These are phyloP conservation scores for Candida palmyrensis DNA, from an alignment of 805 yeast genomes.

Conservation along the genomic window DNA sequence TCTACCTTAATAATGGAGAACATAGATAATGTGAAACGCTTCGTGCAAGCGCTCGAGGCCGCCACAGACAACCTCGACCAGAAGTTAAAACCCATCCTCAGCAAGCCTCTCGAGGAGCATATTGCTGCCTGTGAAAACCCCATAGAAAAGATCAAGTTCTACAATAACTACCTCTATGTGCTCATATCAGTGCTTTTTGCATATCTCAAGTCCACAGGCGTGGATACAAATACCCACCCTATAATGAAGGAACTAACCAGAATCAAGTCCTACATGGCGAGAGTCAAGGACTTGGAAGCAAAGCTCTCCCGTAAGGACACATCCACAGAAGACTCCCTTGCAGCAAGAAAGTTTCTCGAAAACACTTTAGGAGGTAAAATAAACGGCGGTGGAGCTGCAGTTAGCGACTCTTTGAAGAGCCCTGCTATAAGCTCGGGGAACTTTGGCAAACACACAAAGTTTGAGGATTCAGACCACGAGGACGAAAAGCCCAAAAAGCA, in stretches of 20 bases:
- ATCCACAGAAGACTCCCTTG: slow-evolving; percentile 26
- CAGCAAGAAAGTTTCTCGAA: slow-evolving; percentile 44
- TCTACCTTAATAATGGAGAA: slow-evolving; percentile 42
- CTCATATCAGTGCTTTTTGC: slow-evolving; percentile 54
- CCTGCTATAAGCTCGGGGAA: slow-evolving; percentile 37
- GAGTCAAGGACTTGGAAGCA: slow-evolving; percentile 39
- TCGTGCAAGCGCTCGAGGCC: slow-evolving; percentile 31
- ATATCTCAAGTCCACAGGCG: slow-evolving; percentile 54
- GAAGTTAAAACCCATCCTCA: slow-evolving; percentile 30
- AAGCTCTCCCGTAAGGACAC: slow-evolving; percentile 13
- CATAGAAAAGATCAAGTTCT: slow-evolving; percentile 23
- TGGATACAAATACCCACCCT: slow-evolving; percentile 52
- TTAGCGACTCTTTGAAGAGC: slow-evolving; percentile 14
- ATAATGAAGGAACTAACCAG: slow-evolving; percentile 63
- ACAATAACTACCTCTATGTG: slow-evolving; percentile 44
- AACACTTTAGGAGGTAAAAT: slow-evolving; percentile 37
- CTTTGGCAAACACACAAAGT: slow-evolving; percentile 37
- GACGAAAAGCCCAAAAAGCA: neutral
- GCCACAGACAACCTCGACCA: slow-evolving; percentile 31
- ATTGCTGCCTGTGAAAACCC: slow-evolving; percentile 17
- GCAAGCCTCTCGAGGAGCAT: slow-evolving; percentile 37
- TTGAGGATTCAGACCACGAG: slow-evolving; percentile 14
- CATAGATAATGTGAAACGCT: slow-evolving; percentile 35
- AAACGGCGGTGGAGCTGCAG: slow-evolving; percentile 28
- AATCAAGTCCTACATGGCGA: slow-evolving; percentile 63